Evolutionary conservation across 169 alveolate species (phyloP).

Genomic region (Cryptosporidium andersoni): DNA sequence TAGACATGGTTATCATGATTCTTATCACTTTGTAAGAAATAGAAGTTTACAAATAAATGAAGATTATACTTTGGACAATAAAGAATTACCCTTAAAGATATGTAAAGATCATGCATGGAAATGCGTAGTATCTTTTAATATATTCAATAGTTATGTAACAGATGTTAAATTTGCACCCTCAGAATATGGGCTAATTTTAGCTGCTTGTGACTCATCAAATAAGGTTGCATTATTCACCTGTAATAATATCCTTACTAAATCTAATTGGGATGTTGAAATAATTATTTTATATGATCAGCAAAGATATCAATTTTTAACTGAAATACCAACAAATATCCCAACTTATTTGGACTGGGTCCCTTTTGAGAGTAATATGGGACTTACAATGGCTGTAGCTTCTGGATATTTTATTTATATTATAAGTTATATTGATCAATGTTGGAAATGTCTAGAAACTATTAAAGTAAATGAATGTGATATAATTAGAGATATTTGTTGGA

Average conservation of each 20-base stretch:
- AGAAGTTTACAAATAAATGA: not conserved
- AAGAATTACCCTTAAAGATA: not conserved
- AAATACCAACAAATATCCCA: not conserved
- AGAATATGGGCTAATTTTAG: slow-evolving; percentile 38
- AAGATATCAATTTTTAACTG: too few relatives aligned
- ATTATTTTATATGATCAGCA: not conserved
- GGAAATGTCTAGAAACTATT: slow-evolving; percentile 61
- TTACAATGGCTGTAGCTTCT: slow-evolving; percentile 24
- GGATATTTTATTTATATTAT: slow-evolving; percentile 11
- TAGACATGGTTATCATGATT: slow-evolving; percentile 53
- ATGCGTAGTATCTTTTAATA: slow-evolving; percentile 11
- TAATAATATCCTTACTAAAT: slow-evolving; percentile 3
- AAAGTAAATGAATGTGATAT: slow-evolving; percentile 14
- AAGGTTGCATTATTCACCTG: slow-evolving; percentile 46
- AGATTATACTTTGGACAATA: not conserved
- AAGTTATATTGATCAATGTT: slow-evolving; percentile 5
- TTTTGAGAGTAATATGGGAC: not conserved
- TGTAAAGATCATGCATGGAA: slow-evolving; percentile 20
- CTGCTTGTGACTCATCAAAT: slow-evolving; percentile 63
- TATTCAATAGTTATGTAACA: slow-evolving; percentile 29
- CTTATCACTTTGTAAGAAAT: slow-evolving; percentile 40
- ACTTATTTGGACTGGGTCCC: slow-evolving; percentile 61
- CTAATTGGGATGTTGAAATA: slow-evolving; percentile 48
- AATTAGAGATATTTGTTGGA: slow-evolving; percentile 52
- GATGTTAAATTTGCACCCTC: slow-evolving; percentile 32